Base-by-base conservation (phyloP, 495 filamentous ascomycete species). In the Tuber melanosporum region DNA sequence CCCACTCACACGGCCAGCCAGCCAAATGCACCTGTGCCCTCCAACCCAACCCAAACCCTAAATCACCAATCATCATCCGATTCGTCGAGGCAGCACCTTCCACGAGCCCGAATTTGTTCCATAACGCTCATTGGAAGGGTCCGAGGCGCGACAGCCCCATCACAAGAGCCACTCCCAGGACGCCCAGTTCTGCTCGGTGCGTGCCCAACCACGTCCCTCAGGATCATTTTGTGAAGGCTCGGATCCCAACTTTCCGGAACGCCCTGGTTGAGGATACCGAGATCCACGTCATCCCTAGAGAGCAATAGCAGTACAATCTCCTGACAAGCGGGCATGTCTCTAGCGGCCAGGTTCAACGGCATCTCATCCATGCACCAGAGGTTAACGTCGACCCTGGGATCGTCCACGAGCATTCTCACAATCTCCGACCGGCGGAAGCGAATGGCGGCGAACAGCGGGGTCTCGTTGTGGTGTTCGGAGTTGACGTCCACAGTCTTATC, bases 61-160 rank as follows among this genome's bases (percentile, higher is more conserved):
- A 66, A 66, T 66, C 57, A 66, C 57, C 57, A 66, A 66, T n/a
- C 57, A 32, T 66, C 57, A 66, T 7, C 57, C 57, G 57, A 15
- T 15, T 32, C n/a, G 10, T n/a, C 9, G 14, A 3, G n/a, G 9
- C 12, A 6, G 12, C n/a, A 8, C 57, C n/a, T 32, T 17, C 57
- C 10, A 14, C 26, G 10, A 66, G 57, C 57, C 4, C n/a, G 57
- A 66, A 66, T 32, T 17, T 66, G n/a, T 32, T 32, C 12, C 57
- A 66, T 66, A 32, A 66, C 12, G 4, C n/a, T 32, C 12, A n/a
- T 8, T n/a, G 26, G n/a, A 32, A 26, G 15, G 10, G 52, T 8
- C n/a, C n/a, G 52, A 3, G 47, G 47, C 17, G 20, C 47, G 20
- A 22, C 19, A n/a, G n/a, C 52, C n/a, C 52, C 52, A 41, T 57